Base-by-base conservation (phyloP, 1,284 basidiomycete genomes). In the Ustilago xerochloae region DNA sequence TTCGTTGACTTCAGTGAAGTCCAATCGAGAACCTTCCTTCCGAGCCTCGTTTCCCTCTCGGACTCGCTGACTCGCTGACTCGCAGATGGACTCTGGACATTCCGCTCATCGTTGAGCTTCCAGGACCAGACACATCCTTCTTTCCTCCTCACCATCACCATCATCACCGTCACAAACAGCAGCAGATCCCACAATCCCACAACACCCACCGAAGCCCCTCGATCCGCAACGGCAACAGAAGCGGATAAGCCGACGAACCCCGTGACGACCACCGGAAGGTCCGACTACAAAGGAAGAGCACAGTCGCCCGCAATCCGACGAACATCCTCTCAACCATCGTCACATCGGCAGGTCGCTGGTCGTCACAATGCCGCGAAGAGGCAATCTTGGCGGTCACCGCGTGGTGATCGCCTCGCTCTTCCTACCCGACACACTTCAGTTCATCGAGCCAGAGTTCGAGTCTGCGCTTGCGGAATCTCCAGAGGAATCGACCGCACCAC, bases 391-490 rank as follows among this genome's bases (percentile, higher is more conserved):
- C 45, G 72, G 78, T 36, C 75, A 78, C 61, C 80, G 81, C 41
- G 76, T 83, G 47, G 75, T 83, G 45, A 80, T 83, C 58, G 81
- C 77, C 22, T 77, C 81, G 49, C 80, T 81, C 60, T 78, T 74
- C 41, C 58, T 83, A 10, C 81, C 81, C 5, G 71, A 78, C 41
- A 83, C 81, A 22, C 56, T 81, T 16, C 60, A 74, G 7, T 81
- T 82, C 28, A 26, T 47, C 22, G 65, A 66, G 24, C 58, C 70
- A 13, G 75, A 76, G 35, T 58, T 46, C 49, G 68, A 75, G 8
- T 66, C 64, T 8, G 58, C 57, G 6, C 58, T 73, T 1, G 59
- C 59, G 6, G 66, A 64, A 22, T 67, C 76, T 38, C 60, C 75
- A 7, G 65, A 72, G 45, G 68, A 68, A 35, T 72, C 64, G 18